Percentiles rank a stretch among this genome's conserved stretches.
Conservation (phyloP, 2,329 filamentous ascomycete species). For the Trichoderma atroviride region DNA sequence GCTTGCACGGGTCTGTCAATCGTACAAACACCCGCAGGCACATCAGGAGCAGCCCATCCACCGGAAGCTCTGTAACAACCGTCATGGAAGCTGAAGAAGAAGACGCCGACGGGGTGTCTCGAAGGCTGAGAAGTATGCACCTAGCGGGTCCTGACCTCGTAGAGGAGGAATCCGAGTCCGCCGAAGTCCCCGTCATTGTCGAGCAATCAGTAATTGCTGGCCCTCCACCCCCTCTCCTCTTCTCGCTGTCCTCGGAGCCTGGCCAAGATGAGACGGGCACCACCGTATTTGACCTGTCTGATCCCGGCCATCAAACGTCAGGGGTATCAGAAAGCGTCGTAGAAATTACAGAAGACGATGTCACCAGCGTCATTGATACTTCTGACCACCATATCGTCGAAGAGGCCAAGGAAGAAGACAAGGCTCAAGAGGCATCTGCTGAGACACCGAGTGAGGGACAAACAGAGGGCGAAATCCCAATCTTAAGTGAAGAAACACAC, state of each 20-base stretch:
- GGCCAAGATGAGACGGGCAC: constrained; percentile 23
- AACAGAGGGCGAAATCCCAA: not conserved
- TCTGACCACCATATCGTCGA: not conserved
- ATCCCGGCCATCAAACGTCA: constrained; percentile 14
- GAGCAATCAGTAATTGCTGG: constrained; percentile 39
- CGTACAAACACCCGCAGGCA: constrained; percentile 79
- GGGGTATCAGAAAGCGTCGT: constrained; percentile 20
- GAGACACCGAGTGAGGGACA: not conserved
- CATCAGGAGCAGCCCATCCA: constrained; percentile 76
- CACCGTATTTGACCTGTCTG: constrained; percentile 19
- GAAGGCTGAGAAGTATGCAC: constrained; percentile 51
- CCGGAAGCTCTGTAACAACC: constrained; percentile 76
- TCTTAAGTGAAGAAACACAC: constrained; percentile 1
- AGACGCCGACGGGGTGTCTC: constrained; percentile 53
- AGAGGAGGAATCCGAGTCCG: constrained; percentile 52
- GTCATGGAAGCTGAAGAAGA: constrained; percentile 85
- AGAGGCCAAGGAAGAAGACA: not conserved
- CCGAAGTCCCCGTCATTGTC: constrained; percentile 48
- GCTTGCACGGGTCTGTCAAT: constrained; percentile 54
- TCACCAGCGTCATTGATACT: not conserved
- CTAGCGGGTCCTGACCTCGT: constrained; percentile 60
- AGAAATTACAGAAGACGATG: constrained; percentile 5
- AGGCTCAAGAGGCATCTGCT: not conserved
- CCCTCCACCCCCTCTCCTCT: constrained; percentile 24
- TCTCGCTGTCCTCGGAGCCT: constrained; percentile 24